Conservation (phyloP, 805 yeast genomes). For the Saturnispora saitoi region DNA sequence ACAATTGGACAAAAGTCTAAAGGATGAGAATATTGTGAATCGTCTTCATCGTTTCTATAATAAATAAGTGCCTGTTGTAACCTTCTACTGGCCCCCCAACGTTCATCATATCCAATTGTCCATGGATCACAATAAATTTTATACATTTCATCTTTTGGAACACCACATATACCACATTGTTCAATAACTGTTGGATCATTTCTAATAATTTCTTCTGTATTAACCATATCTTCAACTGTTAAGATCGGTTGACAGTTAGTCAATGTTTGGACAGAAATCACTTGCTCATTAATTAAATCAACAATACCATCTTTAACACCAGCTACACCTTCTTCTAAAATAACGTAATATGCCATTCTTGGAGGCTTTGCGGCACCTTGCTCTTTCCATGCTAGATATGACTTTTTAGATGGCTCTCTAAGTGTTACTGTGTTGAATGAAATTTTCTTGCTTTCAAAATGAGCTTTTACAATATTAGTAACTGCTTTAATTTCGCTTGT, state of each 20-base stretch:
- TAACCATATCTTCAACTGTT: conserved; percentile 57
- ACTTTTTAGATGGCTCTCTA: conserved; percentile 60
- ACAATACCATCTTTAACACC: conserved; percentile 70
- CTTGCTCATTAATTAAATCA: conserved; percentile 40
- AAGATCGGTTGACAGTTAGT: conserved; percentile 68
- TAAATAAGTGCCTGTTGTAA: conserved; percentile 76
- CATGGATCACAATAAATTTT: conserved; percentile 58
- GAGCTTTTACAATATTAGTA: conserved; percentile 41
- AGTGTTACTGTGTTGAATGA: conserved; percentile 63
- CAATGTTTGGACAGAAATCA: conserved; percentile 39
- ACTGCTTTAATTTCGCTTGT: conserved; percentile 53
- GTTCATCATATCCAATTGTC: conserved; percentile 55
- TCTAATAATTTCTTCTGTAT: conserved; percentile 58
- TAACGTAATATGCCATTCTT: conserved; percentile 58
- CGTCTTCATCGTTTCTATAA: conserved; percentile 69
- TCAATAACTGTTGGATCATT: conserved; percentile 62
- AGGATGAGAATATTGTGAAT: conserved; percentile 60
- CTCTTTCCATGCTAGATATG: conserved; percentile 59
- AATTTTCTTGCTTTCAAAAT: conserved; percentile 37
- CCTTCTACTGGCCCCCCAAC: conserved; percentile 71
- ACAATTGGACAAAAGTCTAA: conserved; percentile 78
- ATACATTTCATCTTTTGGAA: conserved; percentile 54
- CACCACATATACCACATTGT: conserved; percentile 64
- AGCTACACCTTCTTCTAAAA: conserved; percentile 46
- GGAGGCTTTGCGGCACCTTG: conserved; percentile 53